phyloP scores from a whole-genome alignment of 2,329 filamentous ascomycete genomes.

The Harringtonia aguacate region DNA sequence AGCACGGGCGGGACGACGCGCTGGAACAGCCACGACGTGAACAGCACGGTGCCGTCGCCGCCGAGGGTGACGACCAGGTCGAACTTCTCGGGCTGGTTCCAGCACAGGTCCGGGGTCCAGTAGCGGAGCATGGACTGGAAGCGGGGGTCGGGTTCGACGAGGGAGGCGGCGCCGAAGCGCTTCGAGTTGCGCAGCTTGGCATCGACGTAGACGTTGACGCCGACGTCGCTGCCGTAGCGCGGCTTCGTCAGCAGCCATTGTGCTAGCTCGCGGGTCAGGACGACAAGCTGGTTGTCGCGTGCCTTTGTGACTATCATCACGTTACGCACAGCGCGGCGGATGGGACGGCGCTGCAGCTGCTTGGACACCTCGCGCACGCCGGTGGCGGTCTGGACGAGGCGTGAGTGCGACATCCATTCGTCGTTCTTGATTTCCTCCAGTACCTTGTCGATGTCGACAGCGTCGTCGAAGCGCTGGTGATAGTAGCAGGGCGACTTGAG shows the following conservation, averaged over 20 bases:
- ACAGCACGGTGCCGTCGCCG: constrained; percentile 78
- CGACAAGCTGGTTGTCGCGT: constrained; percentile 84
- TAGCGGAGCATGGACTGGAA: constrained; percentile 82
- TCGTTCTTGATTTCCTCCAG: constrained; percentile 87
- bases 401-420: constrained; percentile 85
- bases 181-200: constrained; percentile 82
- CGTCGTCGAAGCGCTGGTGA: constrained; percentile 92
- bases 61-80: constrained; percentile 85
- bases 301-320: constrained; percentile 99
- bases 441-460: constrained; percentile 89
- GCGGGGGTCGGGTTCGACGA: constrained; percentile 63
- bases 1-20: constrained; percentile 76
- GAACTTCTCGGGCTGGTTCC: constrained; percentile 87
- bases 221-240: constrained; percentile 79
- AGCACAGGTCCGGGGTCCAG: constrained; percentile 95
- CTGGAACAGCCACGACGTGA: constrained; percentile 88
- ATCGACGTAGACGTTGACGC: constrained; percentile 97
- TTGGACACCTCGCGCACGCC: constrained; percentile 92
- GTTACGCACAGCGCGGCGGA: constrained; percentile 83
- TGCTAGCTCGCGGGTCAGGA: constrained; percentile 76
- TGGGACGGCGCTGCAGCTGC: constrained; percentile 83
- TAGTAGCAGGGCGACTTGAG: constrained; percentile 95
- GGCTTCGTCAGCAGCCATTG: constrained; percentile 83
- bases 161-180: constrained; percentile 67
- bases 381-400: constrained; percentile 88